A percentile compares a stretch with the other conserved stretches of the same genome.
Evolutionary conservation across 257 asterid genomes (phyloP).

Genomic region (Salvia miltiorrhiza): DNA sequence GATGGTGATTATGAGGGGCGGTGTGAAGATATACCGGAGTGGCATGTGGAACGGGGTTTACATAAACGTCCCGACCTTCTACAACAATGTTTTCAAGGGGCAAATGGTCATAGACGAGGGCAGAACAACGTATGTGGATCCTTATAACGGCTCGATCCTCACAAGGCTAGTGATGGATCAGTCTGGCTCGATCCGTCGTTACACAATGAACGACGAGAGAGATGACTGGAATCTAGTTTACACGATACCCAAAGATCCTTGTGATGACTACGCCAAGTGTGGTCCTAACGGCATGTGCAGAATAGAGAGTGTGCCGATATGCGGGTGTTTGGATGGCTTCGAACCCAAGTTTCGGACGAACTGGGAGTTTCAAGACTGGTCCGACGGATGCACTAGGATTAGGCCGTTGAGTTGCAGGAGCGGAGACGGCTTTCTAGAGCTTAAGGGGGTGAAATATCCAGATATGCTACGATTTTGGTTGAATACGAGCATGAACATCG

Average conservation of each 20-base stretch:
- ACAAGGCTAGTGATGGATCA: not conserved
- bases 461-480: conserved; percentile 8
- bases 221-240: conserved; percentile 1
- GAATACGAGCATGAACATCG: conserved; percentile 19
- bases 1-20: not conserved
- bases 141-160: conserved; percentile 10
- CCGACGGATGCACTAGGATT: conserved; percentile 23
- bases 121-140: not conserved
- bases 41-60: conserved; percentile 16
- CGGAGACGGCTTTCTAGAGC: conserved; percentile 24
- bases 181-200: not conserved
- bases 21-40: not conserved
- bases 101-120: not conserved
- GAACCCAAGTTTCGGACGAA: not conserved
- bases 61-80: not conserved
- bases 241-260: conserved; percentile 6
- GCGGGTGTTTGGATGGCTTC: conserved; percentile 29
- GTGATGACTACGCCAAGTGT: conserved; percentile 7
- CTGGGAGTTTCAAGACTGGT: conserved; percentile 20
- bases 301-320: not conserved
- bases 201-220: not conserved
- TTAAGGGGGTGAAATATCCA: conserved; percentile 17
- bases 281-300: conserved; percentile 13
- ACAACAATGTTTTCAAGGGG: not conserved
- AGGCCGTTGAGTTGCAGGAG: conserved; percentile 6